Base-by-base conservation (phyloP, 495 filamentous ascomycete species). In the Penicillium soppii region DNA sequence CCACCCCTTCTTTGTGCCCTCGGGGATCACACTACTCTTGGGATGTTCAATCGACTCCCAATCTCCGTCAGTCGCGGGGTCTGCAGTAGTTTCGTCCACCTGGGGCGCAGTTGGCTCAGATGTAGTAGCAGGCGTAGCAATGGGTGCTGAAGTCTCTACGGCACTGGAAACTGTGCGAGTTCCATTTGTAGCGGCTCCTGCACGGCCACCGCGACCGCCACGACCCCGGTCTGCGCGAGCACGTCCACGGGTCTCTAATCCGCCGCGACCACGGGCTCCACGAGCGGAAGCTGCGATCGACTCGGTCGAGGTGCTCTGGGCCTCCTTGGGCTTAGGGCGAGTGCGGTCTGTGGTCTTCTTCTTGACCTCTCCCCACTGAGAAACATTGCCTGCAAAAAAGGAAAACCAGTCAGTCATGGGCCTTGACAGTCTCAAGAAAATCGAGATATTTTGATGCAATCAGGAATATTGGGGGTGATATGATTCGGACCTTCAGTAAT, bases 321-420 rank as follows among this genome's bases (percentile, higher is more conserved):
- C 65, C 48, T 94, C 88, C 75, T 95, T 92, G 50, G 80, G 73
- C 79, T 96, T 99, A 43, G 92, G 82, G 54, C 85, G 86, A 58
- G 82, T 79, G 55, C 89, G 79, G 64, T 94, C 89, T 71, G 91
- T 89, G 65, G 85, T 87, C 68, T 86, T 86, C 80, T 95, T 96
- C 73, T 92, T 90, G 63, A 97, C 91, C 71, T 96, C 91, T 53
- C 86, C 89, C 88, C 95, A 99, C 77, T 92, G 91, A 54, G 91
- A 84, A 58, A 96, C 87, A 48, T 85, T 85, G 56, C 92, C 92
- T 97, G 62, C 23, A 55, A 38, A 41, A 47, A 29, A 55, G 19
- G 51, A 56, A 41, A 43, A 47, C 21, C 12, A 54, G 58, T 71
- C 46, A 73, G 57, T 48, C 52, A 58, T 35, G 33, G n/a, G 12